Evolutionary conservation across 192 early-diverging fungal species (phyloP).

Genomic region (Gryganskiella cystojenkinii): DNA sequence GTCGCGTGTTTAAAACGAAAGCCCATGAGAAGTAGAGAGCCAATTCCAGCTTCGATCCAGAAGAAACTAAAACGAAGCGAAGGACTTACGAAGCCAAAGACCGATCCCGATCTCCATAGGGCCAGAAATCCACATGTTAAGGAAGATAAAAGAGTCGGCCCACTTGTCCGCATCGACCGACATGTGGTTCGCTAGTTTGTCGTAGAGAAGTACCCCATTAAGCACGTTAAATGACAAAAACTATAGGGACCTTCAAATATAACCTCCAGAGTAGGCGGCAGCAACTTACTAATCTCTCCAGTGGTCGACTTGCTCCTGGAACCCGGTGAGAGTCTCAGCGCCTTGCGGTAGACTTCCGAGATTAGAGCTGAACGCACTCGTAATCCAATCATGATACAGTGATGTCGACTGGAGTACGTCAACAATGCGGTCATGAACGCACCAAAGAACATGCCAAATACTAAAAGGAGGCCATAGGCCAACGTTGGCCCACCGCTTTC

Average conservation of each 20-base stretch:
- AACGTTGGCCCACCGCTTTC: slow-evolving; percentile 27
- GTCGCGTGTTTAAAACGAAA: background rate
- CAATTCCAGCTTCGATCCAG: background rate
- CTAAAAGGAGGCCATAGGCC: slow-evolving; percentile 59
- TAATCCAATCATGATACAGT: slow-evolving; percentile 55
- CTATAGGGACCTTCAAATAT: too few species aligned
- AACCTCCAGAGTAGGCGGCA: too few species aligned
- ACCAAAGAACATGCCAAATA: slow-evolving; percentile 53
- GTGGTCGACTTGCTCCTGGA: slow-evolving; percentile 30
- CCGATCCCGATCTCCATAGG: slow-evolving; percentile 31
- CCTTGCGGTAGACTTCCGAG: slow-evolving; percentile 65
- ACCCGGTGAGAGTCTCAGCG: slow-evolving; percentile 59
- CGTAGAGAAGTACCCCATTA: too few species aligned
- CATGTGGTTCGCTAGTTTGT: slow-evolving; percentile 19
- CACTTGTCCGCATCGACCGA: slow-evolving; percentile 31
- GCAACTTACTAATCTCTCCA: slow-evolving; percentile 22
- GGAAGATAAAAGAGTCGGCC: slow-evolving; percentile 4
- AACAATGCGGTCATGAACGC: slow-evolving; percentile 55
- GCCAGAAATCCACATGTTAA: slow-evolving; percentile 25
- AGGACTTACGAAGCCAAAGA: slow-evolving; percentile 17
- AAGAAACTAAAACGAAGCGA: background rate
- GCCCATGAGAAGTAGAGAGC: background rate
- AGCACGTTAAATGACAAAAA: too few species aligned
- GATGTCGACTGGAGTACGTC: slow-evolving; percentile 22
- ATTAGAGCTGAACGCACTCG: slow-evolving; percentile 57